These are phyloP conservation scores for Tylopilus sp. DNA, from an alignment of 768 basidiomycete species.

Conservation along the genomic window DNA sequence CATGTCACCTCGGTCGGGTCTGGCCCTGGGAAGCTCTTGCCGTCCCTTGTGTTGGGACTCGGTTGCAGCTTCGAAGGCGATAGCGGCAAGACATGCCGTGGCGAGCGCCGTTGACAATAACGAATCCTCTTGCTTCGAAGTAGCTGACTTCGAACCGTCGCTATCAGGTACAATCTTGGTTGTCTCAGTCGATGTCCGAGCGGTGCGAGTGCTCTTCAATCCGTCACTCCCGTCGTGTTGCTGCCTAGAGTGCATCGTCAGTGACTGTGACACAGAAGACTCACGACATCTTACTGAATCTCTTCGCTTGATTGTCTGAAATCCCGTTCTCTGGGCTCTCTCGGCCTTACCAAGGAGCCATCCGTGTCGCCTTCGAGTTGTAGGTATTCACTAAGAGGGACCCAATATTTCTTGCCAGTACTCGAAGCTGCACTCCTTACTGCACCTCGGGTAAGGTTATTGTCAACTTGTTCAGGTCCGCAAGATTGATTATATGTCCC, in stretches of 20 bases:
- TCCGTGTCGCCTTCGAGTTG: not conserved
- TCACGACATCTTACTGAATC: not conserved
- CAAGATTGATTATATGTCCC: not conserved
- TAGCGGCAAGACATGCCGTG: conserved; percentile 9
- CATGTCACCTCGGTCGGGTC: not conserved
- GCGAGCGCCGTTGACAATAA: conserved; percentile 11
- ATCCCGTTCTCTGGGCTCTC: not conserved
- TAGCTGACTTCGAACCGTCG: not conserved
- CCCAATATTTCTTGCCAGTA: conserved; percentile 9
- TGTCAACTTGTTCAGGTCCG: not conserved
- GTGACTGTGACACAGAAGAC: not conserved
- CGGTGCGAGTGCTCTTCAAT: not conserved
- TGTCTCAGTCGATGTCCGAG: not conserved
- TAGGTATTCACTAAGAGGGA: conserved; percentile 17
- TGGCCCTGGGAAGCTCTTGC: not conserved
- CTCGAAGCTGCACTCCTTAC: not conserved
- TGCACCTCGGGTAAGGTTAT: conserved; percentile 3
- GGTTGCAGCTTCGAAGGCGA: conserved; percentile 8
- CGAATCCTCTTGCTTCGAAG: conserved; percentile 8
- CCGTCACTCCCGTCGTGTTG: not conserved
- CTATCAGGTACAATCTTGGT: not conserved
- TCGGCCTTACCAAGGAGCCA: not conserved
- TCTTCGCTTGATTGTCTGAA: not conserved
- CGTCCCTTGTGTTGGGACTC: conserved; percentile 5
- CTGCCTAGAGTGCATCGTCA: not conserved